Conservation (phyloP, 495 filamentous ascomycete genomes). For the Margaritispora aquatica region DNA sequence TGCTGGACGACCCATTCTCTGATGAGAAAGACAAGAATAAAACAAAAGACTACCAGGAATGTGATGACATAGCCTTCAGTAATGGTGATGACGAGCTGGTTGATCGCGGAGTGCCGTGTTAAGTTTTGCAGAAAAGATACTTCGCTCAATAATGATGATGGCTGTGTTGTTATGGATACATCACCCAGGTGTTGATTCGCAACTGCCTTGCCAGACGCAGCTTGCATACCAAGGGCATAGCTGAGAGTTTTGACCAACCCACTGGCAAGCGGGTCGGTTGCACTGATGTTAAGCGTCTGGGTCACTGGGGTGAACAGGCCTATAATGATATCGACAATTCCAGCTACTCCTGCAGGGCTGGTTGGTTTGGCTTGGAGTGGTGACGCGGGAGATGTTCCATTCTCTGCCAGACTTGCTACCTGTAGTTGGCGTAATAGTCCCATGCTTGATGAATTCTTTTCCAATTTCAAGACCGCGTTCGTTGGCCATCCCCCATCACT, state of each 20-base stretch:
- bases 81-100: constrained; percentile 73
- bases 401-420: constrained; percentile 9
- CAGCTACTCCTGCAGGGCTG: constrained; percentile 21
- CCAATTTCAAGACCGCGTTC: not conserved
- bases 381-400: constrained; percentile 35
- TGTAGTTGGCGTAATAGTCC: constrained; percentile 18
- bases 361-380: constrained; percentile 34
- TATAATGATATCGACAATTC: constrained; percentile 9
- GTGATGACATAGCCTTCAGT: constrained; percentile 93
- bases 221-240: constrained; percentile 16
- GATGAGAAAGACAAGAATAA: constrained; percentile 93
- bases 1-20: constrained; percentile 98
- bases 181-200: not conserved
- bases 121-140: constrained; percentile 65
- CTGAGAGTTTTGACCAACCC: constrained; percentile 18
- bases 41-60: constrained; percentile 78
- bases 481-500: constrained; percentile 76
- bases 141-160: constrained; percentile 58
- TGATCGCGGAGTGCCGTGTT: constrained; percentile 66
- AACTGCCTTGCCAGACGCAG: constrained; percentile 1
- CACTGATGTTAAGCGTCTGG: constrained; percentile 37
- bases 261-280: constrained; percentile 39
- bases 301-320: constrained; percentile 32
- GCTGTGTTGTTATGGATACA: not conserved
- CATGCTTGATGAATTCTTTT: constrained; percentile 10